Evolutionary conservation across 2,329 filamentous ascomycete genomes (phyloP), one percentile per base, ranked within the genome.

Genomic region (Monilinia laxa): DNA sequence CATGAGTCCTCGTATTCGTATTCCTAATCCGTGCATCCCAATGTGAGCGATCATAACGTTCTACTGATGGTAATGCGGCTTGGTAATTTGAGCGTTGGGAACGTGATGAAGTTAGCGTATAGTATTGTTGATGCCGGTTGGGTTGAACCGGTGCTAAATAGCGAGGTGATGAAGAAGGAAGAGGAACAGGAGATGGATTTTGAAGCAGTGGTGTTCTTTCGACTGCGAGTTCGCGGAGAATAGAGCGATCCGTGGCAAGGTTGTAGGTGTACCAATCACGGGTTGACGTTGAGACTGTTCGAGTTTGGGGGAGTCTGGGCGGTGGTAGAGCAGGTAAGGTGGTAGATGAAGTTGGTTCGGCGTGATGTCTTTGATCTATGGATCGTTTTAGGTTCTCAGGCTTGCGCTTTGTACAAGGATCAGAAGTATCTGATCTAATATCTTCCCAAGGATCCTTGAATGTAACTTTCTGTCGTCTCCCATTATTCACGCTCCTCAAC

Each of bases 401-500:
- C 28, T 1, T 25, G 23, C n/a, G 28, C 6, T 38, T 7, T 4
- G 40, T 20, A 35, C 20, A n/a, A 28, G 18, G 3, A 20, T 2
- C 4, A 12, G 23, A 7, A 1, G 20, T 47, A 4, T 47, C 18
- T 6, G 14, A 28, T n/a, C 58, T 51, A 0, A 60, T 25, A 4
- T 60, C 58, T 28, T 60, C 28, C 58, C 58, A 51, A 16, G 58
- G 45, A 51, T 60, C 28, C n/a, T 11, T 38, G 16, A 60, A 60
- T 7, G 58, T 60, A 20, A 60, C 58, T 38, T 42, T 60, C n/a
- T 60, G 7, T 9, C 14, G 2, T 51, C n/a, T 18, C 12, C 5
- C 14, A 18, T 2, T 4, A 20, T 51, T 51, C 5, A 4, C 28
- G 7, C 23, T 11, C 12, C 35, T 49, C 28, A 20, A 20, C 6